Base-by-base conservation (phyloP, 2,329 filamentous ascomycete species). In the Immersiporthe knoxdaviesiana region DNA sequence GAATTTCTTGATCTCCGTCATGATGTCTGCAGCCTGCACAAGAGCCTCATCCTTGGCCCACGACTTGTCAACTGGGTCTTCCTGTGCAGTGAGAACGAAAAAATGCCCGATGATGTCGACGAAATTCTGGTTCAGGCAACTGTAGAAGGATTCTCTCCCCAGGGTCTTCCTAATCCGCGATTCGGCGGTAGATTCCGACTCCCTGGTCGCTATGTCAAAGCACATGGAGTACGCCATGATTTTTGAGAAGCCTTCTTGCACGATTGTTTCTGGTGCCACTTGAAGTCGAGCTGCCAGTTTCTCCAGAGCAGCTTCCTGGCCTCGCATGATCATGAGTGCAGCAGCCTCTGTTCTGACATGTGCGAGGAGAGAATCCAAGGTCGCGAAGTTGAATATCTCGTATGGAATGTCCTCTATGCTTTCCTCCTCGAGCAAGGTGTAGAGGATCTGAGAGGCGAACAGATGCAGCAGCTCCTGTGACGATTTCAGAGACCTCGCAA, bases 361-460 rank as follows among this genome's bases (percentile, higher is more conserved):
- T 7, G 79, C 76, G 2, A 97, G 79, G 65, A 99, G 85, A 5
- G 92, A 89, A 24, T 84, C 78, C 1, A 98, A 84, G 21, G 81
- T 88, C 1, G 79, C 69, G 76, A 97, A 99, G 1, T 90, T 91
- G 78, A 99, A 99, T 1, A 96, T 92, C n/a, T 85, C 82, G 75
- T 88, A 97, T 0, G 96, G 95, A 63, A 99, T 92, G 3, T 88
- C 84, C n/a, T 86, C 83, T 10, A 97, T 82, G 1, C 82, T 80
- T 69, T 91, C 87, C 0, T 81, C 81, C 71, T 93, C 89, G 3
- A 97, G 87, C 95, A 94, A 99, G 0, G 94, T 97, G 76, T 93
- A 97, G 3, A 98, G 82, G 8, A 99, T 84, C 75, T 99, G 96
- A 2, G 94, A 90, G 8, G 93, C 90, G 76, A 98, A 99, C 0